These are phyloP conservation scores for Yamadazyma atmosphaerica DNA, from an alignment of 1,139 yeast species.

Conservation along the genomic window DNA sequence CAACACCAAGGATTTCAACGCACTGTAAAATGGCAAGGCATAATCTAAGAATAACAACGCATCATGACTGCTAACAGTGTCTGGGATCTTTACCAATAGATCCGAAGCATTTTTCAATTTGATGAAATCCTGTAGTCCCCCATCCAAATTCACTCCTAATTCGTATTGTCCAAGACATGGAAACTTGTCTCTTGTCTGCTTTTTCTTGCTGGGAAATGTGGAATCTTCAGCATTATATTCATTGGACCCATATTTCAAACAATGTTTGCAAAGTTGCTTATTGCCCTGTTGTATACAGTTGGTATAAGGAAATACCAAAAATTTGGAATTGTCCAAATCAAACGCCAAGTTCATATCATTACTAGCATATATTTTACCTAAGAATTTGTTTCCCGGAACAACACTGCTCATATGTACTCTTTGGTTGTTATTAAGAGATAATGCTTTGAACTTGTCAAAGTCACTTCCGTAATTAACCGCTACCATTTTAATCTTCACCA, in stretches of 20 bases:
- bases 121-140: slow-evolving; percentile 42
- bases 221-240: not conserved
- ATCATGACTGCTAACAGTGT: slow-evolving; percentile 37
- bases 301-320: slow-evolving; percentile 38
- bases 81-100: slow-evolving; percentile 30
- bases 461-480: slow-evolving; percentile 24
- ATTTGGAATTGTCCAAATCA: slow-evolving; percentile 20
- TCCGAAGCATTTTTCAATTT: slow-evolving; percentile 27
- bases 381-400: slow-evolving; percentile 35
- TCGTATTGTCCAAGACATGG: slow-evolving; percentile 26
- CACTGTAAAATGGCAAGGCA: slow-evolving; percentile 37
- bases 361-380: slow-evolving; percentile 26
- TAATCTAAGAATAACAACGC: slow-evolving; percentile 35
- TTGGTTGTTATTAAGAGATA: not conserved
- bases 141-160: slow-evolving; percentile 40
- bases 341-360: slow-evolving; percentile 13
- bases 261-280: slow-evolving; percentile 24
- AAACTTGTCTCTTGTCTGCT: not conserved
- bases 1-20: slow-evolving; percentile 16
- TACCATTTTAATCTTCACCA: slow-evolving; percentile 32
- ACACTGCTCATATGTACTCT: slow-evolving; percentile 10
- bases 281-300: slow-evolving; percentile 30
- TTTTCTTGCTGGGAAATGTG: not conserved
- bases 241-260: slow-evolving; percentile 13
- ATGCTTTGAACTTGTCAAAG: slow-evolving; percentile 10